Conservation (phyloP, 2,329 filamentous ascomycete genomes). For the Cytospora schulzeri region DNA sequence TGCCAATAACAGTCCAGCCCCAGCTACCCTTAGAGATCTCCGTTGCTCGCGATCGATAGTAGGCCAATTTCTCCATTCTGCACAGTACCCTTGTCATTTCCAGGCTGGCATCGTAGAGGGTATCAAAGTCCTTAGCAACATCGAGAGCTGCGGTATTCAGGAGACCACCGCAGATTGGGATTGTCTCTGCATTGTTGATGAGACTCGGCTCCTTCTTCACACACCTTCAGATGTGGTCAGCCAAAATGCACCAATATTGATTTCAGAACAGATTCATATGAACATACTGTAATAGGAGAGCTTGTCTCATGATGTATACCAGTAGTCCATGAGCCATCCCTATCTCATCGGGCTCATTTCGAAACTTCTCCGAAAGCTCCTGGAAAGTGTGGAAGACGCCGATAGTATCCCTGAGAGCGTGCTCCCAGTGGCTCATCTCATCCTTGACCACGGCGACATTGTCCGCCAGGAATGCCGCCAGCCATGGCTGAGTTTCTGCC, state of each 20-base stretch:
- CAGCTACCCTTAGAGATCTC: constrained; percentile 21
- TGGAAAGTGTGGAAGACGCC: constrained; percentile 24
- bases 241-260: background rate
- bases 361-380: constrained; percentile 21
- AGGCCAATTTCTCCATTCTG: constrained; percentile 21
- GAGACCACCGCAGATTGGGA: constrained; percentile 22
- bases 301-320: constrained; percentile 25
- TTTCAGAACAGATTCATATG: background rate
- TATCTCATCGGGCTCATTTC: constrained; percentile 18
- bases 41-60: constrained; percentile 21
- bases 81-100: constrained; percentile 22
- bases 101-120: constrained; percentile 22
- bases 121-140: constrained; percentile 17
- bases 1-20: constrained; percentile 23
- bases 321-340: constrained; percentile 23
- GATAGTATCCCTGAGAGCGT: constrained; percentile 17
- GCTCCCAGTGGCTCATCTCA: constrained; percentile 24
- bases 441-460: constrained; percentile 24
- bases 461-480: constrained; percentile 20
- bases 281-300: constrained; percentile 15
- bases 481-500: constrained; percentile 20
- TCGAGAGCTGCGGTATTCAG: constrained; percentile 20
- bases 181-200: constrained; percentile 14
- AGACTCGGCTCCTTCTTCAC: constrained; percentile 19
- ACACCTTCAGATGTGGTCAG: background rate